These are phyloP conservation scores for Fusarium piperis DNA, from an alignment of 2,329 filamentous ascomycete genomes.

Conservation along the genomic window DNA sequence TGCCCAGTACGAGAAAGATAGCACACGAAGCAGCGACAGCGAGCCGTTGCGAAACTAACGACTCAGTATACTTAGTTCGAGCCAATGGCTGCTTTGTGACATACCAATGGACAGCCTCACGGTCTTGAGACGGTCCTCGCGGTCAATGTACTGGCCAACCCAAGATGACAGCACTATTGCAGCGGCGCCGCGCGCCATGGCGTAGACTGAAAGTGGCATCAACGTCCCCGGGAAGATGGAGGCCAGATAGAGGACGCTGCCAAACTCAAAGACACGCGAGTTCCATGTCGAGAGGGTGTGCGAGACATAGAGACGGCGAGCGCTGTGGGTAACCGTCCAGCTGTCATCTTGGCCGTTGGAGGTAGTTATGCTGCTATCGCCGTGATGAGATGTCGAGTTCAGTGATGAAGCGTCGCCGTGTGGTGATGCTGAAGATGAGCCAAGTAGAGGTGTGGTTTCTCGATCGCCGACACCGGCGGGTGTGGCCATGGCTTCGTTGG, in stretches of 20 bases:
- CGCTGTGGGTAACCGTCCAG: conserved; percentile 33
- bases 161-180: conserved; percentile 67
- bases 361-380: not conserved
- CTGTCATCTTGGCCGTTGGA: not conserved
- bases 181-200: conserved; percentile 65
- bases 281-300: conserved; percentile 73
- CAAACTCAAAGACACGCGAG: conserved; percentile 71
- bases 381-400: not conserved
- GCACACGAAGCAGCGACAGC: conserved; percentile 59
- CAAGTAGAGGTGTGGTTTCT: conserved; percentile 21
- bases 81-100: not conserved
- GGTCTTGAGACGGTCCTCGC: conserved; percentile 58
- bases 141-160: conserved; percentile 69
- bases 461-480: conserved; percentile 19
- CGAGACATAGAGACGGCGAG: conserved; percentile 61
- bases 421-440: not conserved
- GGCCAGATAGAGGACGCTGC: conserved; percentile 67
- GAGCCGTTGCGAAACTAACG: conserved; percentile 50
- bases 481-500: conserved; percentile 16
- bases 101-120: conserved; percentile 60
- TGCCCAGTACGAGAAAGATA: conserved; percentile 51
- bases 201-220: conserved; percentile 75
- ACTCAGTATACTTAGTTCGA: conserved; percentile 5
- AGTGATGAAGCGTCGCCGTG: not conserved
- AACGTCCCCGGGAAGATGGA: conserved; percentile 67